These are phyloP conservation scores for Suillus paluster DNA, from an alignment of 768 basidiomycete species.

Conservation along the genomic window DNA sequence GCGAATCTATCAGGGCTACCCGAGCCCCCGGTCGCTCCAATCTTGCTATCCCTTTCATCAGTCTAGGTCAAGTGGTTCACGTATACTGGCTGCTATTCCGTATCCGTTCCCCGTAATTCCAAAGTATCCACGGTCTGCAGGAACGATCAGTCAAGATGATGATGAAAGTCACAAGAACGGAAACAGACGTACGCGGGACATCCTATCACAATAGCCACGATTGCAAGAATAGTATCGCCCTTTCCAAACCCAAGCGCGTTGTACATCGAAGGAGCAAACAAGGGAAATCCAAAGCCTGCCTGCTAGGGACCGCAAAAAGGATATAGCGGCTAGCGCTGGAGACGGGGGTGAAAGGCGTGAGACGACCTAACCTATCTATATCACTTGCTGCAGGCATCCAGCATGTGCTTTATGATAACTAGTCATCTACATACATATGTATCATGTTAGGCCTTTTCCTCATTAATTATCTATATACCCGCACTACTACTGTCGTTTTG, in stretches of 20 bases:
- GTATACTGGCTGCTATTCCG: too few species aligned
- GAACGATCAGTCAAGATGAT: too few species aligned
- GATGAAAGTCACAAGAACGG: too few species aligned
- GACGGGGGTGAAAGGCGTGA: slow-evolving; percentile 1
- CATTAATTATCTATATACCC: slow-evolving; percentile 8
- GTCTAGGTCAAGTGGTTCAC: too few species aligned
- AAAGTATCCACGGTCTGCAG: too few species aligned
- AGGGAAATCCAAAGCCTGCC: slow-evolving; percentile 80
- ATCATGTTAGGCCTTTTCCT: slow-evolving; percentile 10
- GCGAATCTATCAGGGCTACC: too few species aligned
- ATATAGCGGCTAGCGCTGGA: slow-evolving; percentile 68
- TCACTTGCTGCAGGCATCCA: slow-evolving; percentile 23
- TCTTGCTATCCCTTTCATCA: too few species aligned
- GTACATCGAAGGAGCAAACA: slow-evolving; percentile 80
- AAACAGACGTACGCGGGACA: slow-evolving; percentile 46
- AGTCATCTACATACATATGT: slow-evolving; percentile 15
- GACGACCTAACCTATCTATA: neutral
- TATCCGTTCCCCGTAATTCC: too few species aligned
- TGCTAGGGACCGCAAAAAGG: slow-evolving; percentile 63
- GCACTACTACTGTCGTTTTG: slow-evolving; percentile 10
- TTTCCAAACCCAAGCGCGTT: slow-evolving; percentile 68
- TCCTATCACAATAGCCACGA: slow-evolving; percentile 60
- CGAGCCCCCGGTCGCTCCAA: too few species aligned
- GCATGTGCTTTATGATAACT: slow-evolving; percentile 7
- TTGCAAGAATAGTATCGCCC: slow-evolving; percentile 68